Conservation (phyloP, 2,329 filamentous ascomycete genomes). For the Diaporthe sp. region DNA sequence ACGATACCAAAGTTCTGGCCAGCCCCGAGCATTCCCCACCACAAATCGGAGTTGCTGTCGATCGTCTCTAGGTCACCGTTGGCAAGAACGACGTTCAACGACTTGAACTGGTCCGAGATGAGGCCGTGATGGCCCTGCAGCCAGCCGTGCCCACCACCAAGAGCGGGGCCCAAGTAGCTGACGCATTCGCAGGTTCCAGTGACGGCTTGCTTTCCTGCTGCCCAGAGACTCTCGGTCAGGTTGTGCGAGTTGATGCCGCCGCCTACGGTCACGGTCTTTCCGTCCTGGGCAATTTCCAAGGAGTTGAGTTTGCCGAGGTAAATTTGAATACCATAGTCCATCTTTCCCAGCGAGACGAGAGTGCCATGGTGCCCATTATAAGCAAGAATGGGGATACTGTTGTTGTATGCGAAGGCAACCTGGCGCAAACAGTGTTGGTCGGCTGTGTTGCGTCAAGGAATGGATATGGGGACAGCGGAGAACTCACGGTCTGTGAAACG, state of each 20-base stretch:
- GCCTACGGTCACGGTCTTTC: slow-evolving; percentile 60
- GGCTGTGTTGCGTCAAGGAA: neutral
- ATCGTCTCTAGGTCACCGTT: slow-evolving; percentile 59
- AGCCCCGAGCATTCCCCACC: slow-evolving; percentile 69
- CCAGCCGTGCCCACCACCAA: slow-evolving; percentile 71
- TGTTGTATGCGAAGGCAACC: slow-evolving; percentile 55
- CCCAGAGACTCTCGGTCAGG: slow-evolving; percentile 64
- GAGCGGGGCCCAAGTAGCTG: slow-evolving; percentile 57
- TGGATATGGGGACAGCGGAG: neutral
- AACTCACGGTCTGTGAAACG: slow-evolving; percentile 49
- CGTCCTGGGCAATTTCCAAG: slow-evolving; percentile 59
- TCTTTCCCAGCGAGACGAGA: slow-evolving; percentile 61
- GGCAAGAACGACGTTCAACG: slow-evolving; percentile 66
- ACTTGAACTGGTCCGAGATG: slow-evolving; percentile 66
- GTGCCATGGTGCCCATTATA: slow-evolving; percentile 67
- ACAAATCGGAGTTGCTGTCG: slow-evolving; percentile 61
- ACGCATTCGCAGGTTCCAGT: slow-evolving; percentile 67
- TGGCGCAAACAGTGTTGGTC: neutral
- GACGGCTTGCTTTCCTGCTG: slow-evolving; percentile 62
- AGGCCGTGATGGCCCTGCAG: slow-evolving; percentile 68
- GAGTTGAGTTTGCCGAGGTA: slow-evolving; percentile 60
- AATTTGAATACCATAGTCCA: slow-evolving; percentile 66
- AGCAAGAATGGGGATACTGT: slow-evolving; percentile 65
- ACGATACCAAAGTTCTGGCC: slow-evolving; percentile 73
- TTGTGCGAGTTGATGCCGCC: slow-evolving; percentile 63